These are phyloP conservation scores for Theobroma cacao DNA, from an alignment of 345 rosid species.

Conservation along the genomic window DNA sequence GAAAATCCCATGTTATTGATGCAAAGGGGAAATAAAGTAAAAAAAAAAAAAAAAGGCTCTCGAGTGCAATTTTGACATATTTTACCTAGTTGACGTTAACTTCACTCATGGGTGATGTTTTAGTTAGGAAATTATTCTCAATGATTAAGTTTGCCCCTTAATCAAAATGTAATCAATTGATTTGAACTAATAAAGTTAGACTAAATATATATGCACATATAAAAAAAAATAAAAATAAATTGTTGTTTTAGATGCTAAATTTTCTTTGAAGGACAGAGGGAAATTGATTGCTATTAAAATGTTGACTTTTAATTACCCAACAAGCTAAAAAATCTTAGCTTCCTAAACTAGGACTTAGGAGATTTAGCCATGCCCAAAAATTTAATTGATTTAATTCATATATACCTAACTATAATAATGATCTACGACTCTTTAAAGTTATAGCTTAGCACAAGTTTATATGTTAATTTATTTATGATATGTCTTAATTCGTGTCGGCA, in stretches of 20 bases:
- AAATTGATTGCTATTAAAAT: neutral
- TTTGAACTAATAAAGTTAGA: neutral
- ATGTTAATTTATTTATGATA: neutral
- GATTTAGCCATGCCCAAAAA: neutral
- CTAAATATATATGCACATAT: neutral
- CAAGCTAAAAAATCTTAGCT: neutral
- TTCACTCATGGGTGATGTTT: neutral
- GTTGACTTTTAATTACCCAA: neutral
- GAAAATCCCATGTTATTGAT: neutral
- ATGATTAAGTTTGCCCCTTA: neutral
- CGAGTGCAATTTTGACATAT: neutral
- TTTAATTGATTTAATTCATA: neutral
- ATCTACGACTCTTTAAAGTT: too few relatives aligned
- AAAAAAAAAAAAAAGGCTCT: too few relatives aligned
- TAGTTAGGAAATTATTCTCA: neutral
- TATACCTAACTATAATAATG: neutral
- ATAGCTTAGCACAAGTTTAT: too few relatives aligned
- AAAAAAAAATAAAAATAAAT: neutral
- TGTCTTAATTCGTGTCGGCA: too few relatives aligned
- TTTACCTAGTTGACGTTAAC: neutral
- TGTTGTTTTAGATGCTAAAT: too few relatives aligned
- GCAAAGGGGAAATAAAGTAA: neutral
- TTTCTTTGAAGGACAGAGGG: neutral
- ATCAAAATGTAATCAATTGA: neutral
- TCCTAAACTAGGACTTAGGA: neutral